Evolutionary conservation across 1,139 yeast genomes (phyloP).

Genomic region (Magnusiomyces clavatus): DNA sequence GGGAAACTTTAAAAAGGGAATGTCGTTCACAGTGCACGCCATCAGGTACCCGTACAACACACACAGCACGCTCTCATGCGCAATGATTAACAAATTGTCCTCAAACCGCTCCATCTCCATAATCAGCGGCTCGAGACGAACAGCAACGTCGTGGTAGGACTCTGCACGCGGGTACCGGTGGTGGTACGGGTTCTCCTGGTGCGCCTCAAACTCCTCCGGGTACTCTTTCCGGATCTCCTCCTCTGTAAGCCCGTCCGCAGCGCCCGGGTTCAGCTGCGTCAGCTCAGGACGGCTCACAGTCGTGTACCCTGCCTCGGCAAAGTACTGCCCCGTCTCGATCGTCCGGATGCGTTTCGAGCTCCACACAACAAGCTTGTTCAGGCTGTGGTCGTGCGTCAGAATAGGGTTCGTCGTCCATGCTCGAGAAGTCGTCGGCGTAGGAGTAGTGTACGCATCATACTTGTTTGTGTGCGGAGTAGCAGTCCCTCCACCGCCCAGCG

Average conservation of each 20-base stretch:
- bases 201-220: conserved; percentile 65
- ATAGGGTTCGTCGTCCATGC: conserved; percentile 15
- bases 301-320: conserved; percentile 31
- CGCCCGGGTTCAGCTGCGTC: conserved; percentile 89
- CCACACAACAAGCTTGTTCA: conserved; percentile 53
- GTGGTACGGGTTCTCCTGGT: conserved; percentile 76
- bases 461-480: too few relatives aligned
- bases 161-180: conserved; percentile 89
- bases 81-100: conserved; percentile 81
- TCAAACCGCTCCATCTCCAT: conserved; percentile 89
- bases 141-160: conserved; percentile 91
- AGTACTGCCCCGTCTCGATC: conserved; percentile 64
- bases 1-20: conserved; percentile 71
- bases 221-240: conserved; percentile 51
- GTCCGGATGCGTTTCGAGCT: conserved; percentile 86
- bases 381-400: conserved; percentile 11
- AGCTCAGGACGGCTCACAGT: conserved; percentile 24
- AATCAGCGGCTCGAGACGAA: conserved; percentile 85
- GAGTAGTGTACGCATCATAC: conserved; percentile 13
- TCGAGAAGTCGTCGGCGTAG: conserved; percentile 13
- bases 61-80: conserved; percentile 83
- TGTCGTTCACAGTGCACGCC: conserved; percentile 84
- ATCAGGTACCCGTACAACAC: conserved; percentile 90
- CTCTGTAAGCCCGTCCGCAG: conserved; percentile 57
- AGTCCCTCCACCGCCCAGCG: too few relatives aligned